These are phyloP conservation scores for Przewalskia tangutica DNA, from an alignment of 257 asterid species.

Conservation along the genomic window DNA sequence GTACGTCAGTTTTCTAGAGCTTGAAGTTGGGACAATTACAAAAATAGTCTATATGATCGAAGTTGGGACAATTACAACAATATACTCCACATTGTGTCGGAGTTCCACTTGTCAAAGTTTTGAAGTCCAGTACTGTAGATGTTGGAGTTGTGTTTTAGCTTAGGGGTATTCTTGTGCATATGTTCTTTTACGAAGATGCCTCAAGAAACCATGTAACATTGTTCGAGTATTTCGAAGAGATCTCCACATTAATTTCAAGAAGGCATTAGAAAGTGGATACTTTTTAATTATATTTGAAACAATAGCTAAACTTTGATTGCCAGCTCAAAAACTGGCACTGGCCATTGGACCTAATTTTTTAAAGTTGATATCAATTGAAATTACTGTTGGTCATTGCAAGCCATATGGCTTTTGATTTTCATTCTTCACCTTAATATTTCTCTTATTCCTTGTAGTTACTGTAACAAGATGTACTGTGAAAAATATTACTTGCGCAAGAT, in stretches of 20 bases:
- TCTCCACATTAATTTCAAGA: not conserved
- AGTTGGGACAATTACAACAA: not conserved
- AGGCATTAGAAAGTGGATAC: no score
- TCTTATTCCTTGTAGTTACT: no score
- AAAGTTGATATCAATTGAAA: not conserved
- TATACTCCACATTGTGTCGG: not conserved
- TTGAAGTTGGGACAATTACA: not conserved
- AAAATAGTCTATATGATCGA: not conserved
- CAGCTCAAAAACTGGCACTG: not conserved
- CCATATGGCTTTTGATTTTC: not conserved
- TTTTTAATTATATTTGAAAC: not conserved
- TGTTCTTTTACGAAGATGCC: not conserved
- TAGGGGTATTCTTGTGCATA: not conserved
- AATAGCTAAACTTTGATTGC: not conserved
- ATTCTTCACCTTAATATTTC: not conserved
- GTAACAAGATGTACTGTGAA: no score
- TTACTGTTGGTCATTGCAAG: not conserved
- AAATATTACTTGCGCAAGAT: no score
- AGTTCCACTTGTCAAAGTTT: not conserved
- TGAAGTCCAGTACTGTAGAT: not conserved
- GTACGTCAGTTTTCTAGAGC: not conserved
- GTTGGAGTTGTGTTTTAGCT: not conserved
- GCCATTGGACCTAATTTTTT: not conserved
- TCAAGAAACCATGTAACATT: not conserved
- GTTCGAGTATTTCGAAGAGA: not conserved